phyloP scores from a whole-genome alignment of 2,329 filamentous ascomycete genomes.

The Albifimbria verrucaria region DNA sequence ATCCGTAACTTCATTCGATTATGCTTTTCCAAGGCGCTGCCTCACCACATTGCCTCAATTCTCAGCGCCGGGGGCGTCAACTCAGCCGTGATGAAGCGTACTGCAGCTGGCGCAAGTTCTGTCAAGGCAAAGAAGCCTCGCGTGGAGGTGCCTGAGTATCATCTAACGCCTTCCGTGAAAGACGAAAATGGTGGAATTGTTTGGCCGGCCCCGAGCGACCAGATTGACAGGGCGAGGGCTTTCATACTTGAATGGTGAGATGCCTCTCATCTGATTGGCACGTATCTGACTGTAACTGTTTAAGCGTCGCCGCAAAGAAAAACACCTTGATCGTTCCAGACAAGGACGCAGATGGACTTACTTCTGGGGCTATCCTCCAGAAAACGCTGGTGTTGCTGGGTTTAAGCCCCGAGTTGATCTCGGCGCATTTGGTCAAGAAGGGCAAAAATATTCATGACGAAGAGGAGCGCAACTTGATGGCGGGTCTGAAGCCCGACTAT shows the following conservation, averaged over 20 bases:
- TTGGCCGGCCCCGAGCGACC: conserved; percentile 58
- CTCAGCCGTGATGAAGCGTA: neutral
- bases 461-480: conserved; percentile 48
- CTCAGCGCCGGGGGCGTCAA: neutral
- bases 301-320: conserved; percentile 47
- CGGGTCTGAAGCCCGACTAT: conserved; percentile 46
- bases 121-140: conserved; percentile 7
- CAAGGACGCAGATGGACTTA: conserved; percentile 66
- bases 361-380: conserved; percentile 60
- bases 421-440: conserved; percentile 57
- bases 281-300: neutral
- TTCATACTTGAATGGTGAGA: conserved; percentile 58
- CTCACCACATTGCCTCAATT: neutral
- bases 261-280: neutral
- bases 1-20: neutral
- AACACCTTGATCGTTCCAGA: conserved; percentile 62
- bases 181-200: conserved; percentile 45
- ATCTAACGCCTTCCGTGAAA: conserved; percentile 10
- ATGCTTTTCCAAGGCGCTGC: neutral
- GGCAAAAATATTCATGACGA: conserved; percentile 56
- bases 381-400: conserved; percentile 58
- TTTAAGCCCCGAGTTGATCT: conserved; percentile 47
- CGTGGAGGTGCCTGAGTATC: conserved; percentile 8
- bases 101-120: neutral
- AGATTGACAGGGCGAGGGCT: conserved; percentile 51